Evolutionary conservation across 306 rosid species (phyloP).

Genomic region (Vigna nakashimae): DNA sequence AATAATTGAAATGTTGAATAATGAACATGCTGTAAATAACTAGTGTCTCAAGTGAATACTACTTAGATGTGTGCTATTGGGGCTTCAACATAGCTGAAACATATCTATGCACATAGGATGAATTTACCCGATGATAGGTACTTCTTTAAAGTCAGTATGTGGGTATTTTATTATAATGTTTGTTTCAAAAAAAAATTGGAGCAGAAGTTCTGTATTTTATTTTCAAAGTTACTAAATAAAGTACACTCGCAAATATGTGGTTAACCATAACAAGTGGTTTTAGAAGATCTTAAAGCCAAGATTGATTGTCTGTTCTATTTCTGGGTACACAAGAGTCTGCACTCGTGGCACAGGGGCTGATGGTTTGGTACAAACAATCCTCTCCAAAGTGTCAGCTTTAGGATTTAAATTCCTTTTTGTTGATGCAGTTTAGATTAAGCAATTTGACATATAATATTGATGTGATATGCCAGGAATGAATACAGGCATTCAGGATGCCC

Average conservation of each 20-base stretch:
- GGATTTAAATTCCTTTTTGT: slow-evolving; percentile 1
- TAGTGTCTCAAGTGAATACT: slow-evolving; percentile 3
- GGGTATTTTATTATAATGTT: slow-evolving; percentile 5
- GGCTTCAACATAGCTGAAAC: not conserved
- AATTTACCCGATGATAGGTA: not conserved
- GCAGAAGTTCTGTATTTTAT: slow-evolving; percentile 1
- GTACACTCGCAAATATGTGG: not conserved
- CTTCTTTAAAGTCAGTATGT: not conserved
- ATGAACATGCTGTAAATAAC: slow-evolving; percentile 30
- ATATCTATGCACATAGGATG: slow-evolving; percentile 7
- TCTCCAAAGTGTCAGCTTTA: not conserved
- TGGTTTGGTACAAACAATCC: slow-evolving; percentile 10
- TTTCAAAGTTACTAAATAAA: slow-evolving; percentile 25
- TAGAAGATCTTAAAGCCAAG: slow-evolving; percentile 5
- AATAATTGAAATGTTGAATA: not conserved
- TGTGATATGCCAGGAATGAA: slow-evolving; percentile 84
- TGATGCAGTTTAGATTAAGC: slow-evolving; percentile 27
- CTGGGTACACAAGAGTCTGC: not conserved
- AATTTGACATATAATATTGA: slow-evolving; percentile 27
- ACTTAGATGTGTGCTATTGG: slow-evolving; percentile 13
- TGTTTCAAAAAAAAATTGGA: slow-evolving; percentile 1
- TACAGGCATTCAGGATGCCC: slow-evolving; percentile 97
- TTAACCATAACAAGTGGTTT: slow-evolving; percentile 21
- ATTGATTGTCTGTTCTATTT: not conserved
- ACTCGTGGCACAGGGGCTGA: not conserved